A percentile compares a stretch with the other conserved stretches of the same genome.
Evolutionary conservation across 768 basidiomycete species (phyloP).

Genomic region (Mycena olivaceomarginata): DNA sequence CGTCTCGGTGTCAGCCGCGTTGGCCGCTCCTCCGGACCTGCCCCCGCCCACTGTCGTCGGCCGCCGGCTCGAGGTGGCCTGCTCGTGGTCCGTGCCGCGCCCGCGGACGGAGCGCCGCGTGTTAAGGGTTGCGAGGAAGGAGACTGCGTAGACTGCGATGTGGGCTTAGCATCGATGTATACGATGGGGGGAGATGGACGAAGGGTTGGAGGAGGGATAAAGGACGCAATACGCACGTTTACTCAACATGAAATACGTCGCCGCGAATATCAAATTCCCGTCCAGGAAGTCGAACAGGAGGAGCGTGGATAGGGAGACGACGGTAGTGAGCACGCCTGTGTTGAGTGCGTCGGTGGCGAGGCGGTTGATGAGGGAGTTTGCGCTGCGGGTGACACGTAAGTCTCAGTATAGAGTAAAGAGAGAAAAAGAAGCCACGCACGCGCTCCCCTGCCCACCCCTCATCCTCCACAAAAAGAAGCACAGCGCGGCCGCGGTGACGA

Average conservation of each 20-base stretch:
- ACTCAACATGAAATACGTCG: slow-evolving; percentile 78
- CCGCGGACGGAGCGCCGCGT: slow-evolving; percentile 74
- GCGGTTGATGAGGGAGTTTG: slow-evolving; percentile 75
- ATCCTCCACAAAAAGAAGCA: slow-evolving; percentile 77
- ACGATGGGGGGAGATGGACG: slow-evolving; percentile 57
- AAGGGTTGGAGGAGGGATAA: neutral
- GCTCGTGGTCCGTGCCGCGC: slow-evolving; percentile 71
- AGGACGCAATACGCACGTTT: slow-evolving; percentile 68
- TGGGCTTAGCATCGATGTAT: slow-evolving; percentile 61
- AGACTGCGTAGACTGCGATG: slow-evolving; percentile 65
- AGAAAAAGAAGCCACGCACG: slow-evolving; percentile 54
- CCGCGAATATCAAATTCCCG: slow-evolving; percentile 75
- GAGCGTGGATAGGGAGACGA: slow-evolving; percentile 70
- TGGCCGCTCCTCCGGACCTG: slow-evolving; percentile 16
- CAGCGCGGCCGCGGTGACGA: slow-evolving; percentile 74
- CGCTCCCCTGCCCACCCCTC: slow-evolving; percentile 67
- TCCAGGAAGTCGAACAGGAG: slow-evolving; percentile 76
- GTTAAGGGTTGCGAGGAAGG: slow-evolving; percentile 81
- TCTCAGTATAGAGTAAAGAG: no score
- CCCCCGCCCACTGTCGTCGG: neutral
- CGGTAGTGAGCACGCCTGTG: slow-evolving; percentile 77
- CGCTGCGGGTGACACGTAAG: slow-evolving; percentile 55
- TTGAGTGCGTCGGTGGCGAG: slow-evolving; percentile 79
- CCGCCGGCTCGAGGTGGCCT: slow-evolving; percentile 31
- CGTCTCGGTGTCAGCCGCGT: slow-evolving; percentile 57